A percentile compares a stretch with the other conserved stretches of the same genome.
These are phyloP conservation scores for Talaromyces proteolyticus DNA, from an alignment of 495 filamentous ascomycete genomes.

Conservation along the genomic window DNA sequence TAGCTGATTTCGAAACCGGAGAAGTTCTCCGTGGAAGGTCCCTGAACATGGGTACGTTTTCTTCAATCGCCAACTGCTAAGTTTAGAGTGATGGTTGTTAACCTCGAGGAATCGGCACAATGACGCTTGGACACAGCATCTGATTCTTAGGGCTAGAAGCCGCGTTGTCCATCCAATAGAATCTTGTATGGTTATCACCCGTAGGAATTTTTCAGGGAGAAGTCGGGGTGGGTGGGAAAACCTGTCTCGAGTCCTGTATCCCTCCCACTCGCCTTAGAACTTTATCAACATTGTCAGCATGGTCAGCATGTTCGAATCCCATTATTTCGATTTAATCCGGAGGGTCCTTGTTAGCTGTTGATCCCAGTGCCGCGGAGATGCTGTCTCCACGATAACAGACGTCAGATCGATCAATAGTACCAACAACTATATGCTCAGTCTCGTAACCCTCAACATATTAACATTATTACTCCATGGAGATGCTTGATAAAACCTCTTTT, in stretches of 20 bases:
- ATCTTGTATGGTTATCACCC: conserved; percentile 1
- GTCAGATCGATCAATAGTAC: too few species aligned
- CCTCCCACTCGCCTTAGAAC: background rate
- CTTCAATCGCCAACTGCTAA: too few species aligned
- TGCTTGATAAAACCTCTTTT: background rate
- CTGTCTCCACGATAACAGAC: background rate
- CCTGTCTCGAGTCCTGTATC: too few species aligned
- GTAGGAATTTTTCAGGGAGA: background rate
- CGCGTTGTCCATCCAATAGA: background rate
- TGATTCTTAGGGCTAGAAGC: background rate
- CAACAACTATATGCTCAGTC: too few species aligned
- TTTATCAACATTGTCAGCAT: background rate
- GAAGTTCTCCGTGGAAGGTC: background rate
- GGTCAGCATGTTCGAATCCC: too few species aligned
- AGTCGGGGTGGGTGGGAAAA: too few species aligned
- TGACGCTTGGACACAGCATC: background rate
- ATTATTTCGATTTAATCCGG: background rate
- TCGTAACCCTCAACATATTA: too few species aligned
- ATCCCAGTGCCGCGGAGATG: conserved; percentile 8
- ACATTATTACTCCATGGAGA: conserved; percentile 1
- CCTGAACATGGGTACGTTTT: too few species aligned
- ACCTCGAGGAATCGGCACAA: too few species aligned
- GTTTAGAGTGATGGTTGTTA: too few species aligned
- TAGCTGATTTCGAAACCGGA: too few species aligned
- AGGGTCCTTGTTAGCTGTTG: background rate